Evolutionary conservation across 2,329 filamentous ascomycete genomes (phyloP).

Genomic region (Coleophoma cylindrospora): DNA sequence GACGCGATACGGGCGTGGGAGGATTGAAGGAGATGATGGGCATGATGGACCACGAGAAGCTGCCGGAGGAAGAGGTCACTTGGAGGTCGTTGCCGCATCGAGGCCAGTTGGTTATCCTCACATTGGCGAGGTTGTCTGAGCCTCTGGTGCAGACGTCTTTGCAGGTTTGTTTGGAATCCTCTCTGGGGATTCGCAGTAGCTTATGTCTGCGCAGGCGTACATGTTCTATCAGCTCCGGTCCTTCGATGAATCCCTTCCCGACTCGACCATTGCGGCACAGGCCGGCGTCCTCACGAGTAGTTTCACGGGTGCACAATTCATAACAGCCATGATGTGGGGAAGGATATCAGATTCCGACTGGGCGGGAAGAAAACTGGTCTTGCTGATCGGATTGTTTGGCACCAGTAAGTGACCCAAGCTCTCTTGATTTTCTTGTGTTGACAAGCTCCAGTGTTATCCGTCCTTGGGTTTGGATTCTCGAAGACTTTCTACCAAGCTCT

Average conservation of each 20-base stretch:
- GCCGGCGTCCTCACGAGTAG: constrained; percentile 73
- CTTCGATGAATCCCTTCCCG: constrained; percentile 51
- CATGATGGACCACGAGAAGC: constrained; percentile 5
- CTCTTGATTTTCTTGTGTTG: background rate
- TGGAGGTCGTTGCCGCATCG: constrained; percentile 75
- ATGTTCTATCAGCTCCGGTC: constrained; percentile 87
- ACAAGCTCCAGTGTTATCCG: constrained; percentile 39
- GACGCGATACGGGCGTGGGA: constrained; percentile 8
- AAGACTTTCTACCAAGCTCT: constrained; percentile 67
- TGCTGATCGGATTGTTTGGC: constrained; percentile 71
- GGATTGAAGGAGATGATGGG: background rate
- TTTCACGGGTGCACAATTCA: constrained; percentile 77
- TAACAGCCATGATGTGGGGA: constrained; percentile 81
- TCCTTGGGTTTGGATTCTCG: constrained; percentile 66
- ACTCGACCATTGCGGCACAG: constrained; percentile 68
- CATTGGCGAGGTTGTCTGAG: constrained; percentile 73
- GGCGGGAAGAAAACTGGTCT: constrained; percentile 70
- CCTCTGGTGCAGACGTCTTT: constrained; percentile 72
- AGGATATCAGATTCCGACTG: constrained; percentile 57
- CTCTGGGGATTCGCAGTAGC: constrained; percentile 61
- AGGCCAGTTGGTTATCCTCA: constrained; percentile 71
- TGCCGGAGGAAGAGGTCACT: constrained; percentile 37
- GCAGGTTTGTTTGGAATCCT: constrained; percentile 37
- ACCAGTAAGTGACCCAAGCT: constrained; percentile 33
- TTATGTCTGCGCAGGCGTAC: constrained; percentile 43